Evolutionary conservation across 2,329 filamentous ascomycete genomes (phyloP).

Genomic region (Penicillium sp.): DNA sequence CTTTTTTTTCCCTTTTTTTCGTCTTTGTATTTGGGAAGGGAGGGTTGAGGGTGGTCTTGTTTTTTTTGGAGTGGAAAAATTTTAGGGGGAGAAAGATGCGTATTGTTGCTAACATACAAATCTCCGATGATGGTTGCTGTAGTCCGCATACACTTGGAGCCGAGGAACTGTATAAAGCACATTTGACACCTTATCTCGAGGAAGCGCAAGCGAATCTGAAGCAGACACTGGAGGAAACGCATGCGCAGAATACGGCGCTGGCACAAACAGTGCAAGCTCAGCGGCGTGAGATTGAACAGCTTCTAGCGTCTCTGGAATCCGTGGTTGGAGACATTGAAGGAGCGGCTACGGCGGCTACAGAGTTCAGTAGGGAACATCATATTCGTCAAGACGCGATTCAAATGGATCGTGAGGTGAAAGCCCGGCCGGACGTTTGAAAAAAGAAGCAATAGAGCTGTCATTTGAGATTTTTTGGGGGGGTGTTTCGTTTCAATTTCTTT

Average conservation of each 20-base stretch:
- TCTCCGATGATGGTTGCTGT: not conserved
- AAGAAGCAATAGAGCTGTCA: too few relatives aligned
- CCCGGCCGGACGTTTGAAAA: slow-evolving; percentile 23
- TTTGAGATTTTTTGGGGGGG: too few relatives aligned
- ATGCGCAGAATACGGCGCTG: slow-evolving; percentile 50
- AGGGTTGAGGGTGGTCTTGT: too few relatives aligned
- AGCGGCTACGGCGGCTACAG: slow-evolving; percentile 38
- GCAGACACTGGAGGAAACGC: slow-evolving; percentile 44
- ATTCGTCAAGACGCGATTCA: slow-evolving; percentile 39
- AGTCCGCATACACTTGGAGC: slow-evolving; percentile 56
- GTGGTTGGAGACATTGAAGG: slow-evolving; percentile 54
- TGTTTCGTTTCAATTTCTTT: not conserved
- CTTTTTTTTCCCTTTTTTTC: not conserved
- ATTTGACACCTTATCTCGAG: slow-evolving; percentile 52
- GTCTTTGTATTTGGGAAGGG: too few relatives aligned
- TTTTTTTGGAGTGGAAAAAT: too few relatives aligned
- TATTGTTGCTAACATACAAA: too few relatives aligned
- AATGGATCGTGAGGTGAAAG: slow-evolving; percentile 40
- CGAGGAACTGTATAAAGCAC: slow-evolving; percentile 52
- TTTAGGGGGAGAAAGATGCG: too few relatives aligned
- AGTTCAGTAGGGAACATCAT: slow-evolving; percentile 33
- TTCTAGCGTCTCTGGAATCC: slow-evolving; percentile 51
- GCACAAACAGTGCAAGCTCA: slow-evolving; percentile 49
- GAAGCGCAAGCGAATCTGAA: slow-evolving; percentile 47
- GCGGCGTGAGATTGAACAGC: slow-evolving; percentile 50